These are phyloP conservation scores for Fusarium duplospermum DNA, from an alignment of 2,329 filamentous ascomycete genomes.

Conservation along the genomic window DNA sequence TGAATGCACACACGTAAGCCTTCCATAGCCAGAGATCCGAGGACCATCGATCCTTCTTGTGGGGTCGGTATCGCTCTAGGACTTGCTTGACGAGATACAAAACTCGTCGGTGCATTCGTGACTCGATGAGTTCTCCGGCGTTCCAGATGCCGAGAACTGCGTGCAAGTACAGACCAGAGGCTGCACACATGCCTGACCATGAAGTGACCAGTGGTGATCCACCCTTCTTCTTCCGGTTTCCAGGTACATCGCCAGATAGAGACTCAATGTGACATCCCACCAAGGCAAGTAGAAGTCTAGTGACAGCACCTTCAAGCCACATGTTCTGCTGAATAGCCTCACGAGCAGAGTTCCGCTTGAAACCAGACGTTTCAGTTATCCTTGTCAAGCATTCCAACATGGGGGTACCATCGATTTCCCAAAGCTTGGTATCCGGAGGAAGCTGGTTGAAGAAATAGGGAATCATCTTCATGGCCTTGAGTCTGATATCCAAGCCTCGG, in stretches of 20 bases:
- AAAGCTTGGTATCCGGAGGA: constrained; percentile 1
- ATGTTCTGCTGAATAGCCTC: constrained; percentile 3
- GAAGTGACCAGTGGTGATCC: neutral
- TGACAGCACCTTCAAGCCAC: constrained; percentile 35
- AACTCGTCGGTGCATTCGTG: constrained; percentile 17
- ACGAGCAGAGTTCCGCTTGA: neutral
- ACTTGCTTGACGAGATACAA: constrained; percentile 25
- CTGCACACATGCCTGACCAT: constrained; percentile 29
- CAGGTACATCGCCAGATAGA: neutral
- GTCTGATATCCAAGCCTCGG: constrained; percentile 9
- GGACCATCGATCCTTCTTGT: neutral
- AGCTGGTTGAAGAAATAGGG: constrained; percentile 32
- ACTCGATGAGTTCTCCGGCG: constrained; percentile 28
- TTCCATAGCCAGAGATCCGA: constrained; percentile 37
- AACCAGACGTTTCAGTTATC: constrained; percentile 3
- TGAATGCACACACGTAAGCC: constrained; percentile 33
- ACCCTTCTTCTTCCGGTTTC: accelerated
- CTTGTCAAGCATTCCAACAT: constrained; percentile 17
- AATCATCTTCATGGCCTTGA: constrained; percentile 29
- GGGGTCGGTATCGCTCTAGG: neutral
- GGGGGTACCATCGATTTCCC: constrained; percentile 9
- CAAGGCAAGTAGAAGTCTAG: constrained; percentile 25
- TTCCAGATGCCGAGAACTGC: constrained; percentile 29
- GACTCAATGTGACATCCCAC: constrained; percentile 31
- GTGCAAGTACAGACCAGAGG: constrained; percentile 27